Evolutionary conservation across 371 early-diverging fungal genomes (phyloP).

Genomic region (Mortierella sp.): DNA sequence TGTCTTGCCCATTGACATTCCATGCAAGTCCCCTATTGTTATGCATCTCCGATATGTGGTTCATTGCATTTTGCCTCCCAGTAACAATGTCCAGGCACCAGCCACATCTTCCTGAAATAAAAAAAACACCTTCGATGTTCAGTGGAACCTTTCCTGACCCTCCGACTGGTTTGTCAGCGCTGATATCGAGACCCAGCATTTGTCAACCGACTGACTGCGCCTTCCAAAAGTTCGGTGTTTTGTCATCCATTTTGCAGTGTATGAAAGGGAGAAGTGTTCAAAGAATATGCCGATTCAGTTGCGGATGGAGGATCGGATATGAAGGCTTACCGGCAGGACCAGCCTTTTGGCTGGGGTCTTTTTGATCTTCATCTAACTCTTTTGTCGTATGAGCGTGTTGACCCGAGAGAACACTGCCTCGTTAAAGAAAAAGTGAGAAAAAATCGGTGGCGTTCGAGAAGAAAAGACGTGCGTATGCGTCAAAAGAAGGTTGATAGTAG

Average conservation of each 20-base stretch:
- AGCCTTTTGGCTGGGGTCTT: constrained; percentile 76
- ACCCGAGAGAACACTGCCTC: not conserved
- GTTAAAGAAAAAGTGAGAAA: not conserved
- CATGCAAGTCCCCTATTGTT: too few species aligned
- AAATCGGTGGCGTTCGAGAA: not conserved
- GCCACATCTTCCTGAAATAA: not conserved
- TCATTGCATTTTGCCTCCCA: too few species aligned
- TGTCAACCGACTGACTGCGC: constrained; percentile 2
- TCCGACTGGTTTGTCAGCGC: not conserved
- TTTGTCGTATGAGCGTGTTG: constrained; percentile 5
- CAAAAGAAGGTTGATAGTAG: not conserved
- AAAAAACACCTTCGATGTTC: not conserved
- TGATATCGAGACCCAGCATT: not conserved
- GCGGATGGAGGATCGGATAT: not conserved
- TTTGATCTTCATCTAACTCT: constrained; percentile 71
- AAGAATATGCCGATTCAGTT: too few species aligned
- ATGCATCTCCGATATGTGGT: too few species aligned
- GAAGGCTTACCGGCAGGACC: constrained; percentile 70
- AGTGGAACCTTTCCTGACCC: not conserved
- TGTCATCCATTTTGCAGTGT: not conserved
- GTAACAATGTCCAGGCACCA: too few species aligned
- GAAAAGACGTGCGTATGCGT: not conserved
- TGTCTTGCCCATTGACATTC: too few species aligned
- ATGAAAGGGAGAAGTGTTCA: not conserved
- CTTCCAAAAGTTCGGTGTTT: not conserved